Evolutionary conservation across 768 basidiomycete genomes (phyloP).

Genomic region (Mycena belliarum): DNA sequence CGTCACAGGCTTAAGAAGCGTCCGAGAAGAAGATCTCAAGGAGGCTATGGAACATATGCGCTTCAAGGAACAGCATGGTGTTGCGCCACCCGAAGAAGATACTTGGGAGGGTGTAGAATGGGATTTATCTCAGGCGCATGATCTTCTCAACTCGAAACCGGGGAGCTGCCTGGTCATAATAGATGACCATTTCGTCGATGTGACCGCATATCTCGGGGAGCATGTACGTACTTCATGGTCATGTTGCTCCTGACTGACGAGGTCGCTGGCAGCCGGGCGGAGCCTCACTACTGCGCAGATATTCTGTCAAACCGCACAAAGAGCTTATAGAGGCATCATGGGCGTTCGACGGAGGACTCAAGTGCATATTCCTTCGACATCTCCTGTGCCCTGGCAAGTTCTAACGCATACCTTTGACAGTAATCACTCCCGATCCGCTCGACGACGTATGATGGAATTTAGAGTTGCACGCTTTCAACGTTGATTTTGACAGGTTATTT

Average conservation of each 20-base stretch:
- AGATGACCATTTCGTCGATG: conserved; percentile 63
- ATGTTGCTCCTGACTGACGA: background rate
- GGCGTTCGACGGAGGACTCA: conserved; percentile 73
- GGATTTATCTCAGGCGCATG: conserved; percentile 37
- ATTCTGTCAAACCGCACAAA: conserved; percentile 35
- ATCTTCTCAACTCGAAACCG: conserved; percentile 32
- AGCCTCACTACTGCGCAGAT: conserved; percentile 49
- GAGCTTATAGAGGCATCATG: conserved; percentile 51
- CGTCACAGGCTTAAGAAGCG: conserved; percentile 49
- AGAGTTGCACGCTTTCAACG: conserved; percentile 44
- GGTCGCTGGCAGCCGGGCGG: conserved; percentile 69
- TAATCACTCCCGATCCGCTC: conserved; percentile 64
- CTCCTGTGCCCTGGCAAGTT: background rate
- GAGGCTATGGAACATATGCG: conserved; percentile 53
- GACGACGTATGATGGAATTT: conserved; percentile 47
- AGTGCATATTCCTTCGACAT: conserved; percentile 27
- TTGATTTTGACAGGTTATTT: no score
- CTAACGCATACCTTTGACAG: background rate
- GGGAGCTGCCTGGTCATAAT: conserved; percentile 54
- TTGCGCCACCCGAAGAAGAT: conserved; percentile 17
- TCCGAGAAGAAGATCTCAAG: conserved; percentile 47
- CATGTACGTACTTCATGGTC: conserved; percentile 53
- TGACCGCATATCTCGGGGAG: conserved; percentile 58
- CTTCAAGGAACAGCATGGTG: conserved; percentile 34
- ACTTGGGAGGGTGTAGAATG: conserved; percentile 43